Percentiles rank a stretch among this genome's conserved stretches.
phyloP scores from a whole-genome alignment of 495 filamentous ascomycete genomes.

The Acidiella bohemica region DNA sequence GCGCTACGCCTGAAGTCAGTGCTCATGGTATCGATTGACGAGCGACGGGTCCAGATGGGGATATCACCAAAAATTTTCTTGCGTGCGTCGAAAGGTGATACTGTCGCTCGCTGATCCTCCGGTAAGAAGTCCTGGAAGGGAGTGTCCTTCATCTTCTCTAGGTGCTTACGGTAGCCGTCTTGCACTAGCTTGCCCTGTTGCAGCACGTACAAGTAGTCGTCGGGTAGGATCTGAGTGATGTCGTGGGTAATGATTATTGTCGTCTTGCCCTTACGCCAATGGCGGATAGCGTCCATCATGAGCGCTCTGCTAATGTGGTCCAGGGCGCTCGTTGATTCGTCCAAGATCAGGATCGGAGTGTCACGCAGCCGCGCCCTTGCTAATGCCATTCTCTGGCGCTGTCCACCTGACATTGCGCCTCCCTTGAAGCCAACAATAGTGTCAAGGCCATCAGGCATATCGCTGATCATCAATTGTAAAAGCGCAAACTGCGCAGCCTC shows the following conservation, averaged over 20 bases:
- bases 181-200: constrained; percentile 57
- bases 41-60: constrained; percentile 5
- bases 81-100: constrained; percentile 8
- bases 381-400: constrained; percentile 37
- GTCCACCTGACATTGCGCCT: constrained; percentile 67
- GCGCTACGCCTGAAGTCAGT: neutral
- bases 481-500: constrained; percentile 51
- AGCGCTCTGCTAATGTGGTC: constrained; percentile 29
- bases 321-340: constrained; percentile 34
- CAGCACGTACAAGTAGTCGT: constrained; percentile 73
- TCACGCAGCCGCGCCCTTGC: constrained; percentile 32
- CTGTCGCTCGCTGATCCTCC: constrained; percentile 2
- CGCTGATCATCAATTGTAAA: constrained; percentile 55
- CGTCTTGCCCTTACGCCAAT: constrained; percentile 30
- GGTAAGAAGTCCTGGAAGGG: constrained; percentile 24
- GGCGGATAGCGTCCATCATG: constrained; percentile 30
- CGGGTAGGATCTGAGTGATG: constrained; percentile 56
- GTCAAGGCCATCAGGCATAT: constrained; percentile 59
- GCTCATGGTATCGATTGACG: neutral
- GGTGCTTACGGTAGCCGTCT: constrained; percentile 43
- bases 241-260: constrained; percentile 60
- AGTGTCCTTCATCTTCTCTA: constrained; percentile 30
- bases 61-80: neutral
- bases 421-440: constrained; percentile 62
- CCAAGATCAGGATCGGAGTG: constrained; percentile 32